Conservation (phyloP, 208 protist species). For the Porcisia deanei region DNA sequence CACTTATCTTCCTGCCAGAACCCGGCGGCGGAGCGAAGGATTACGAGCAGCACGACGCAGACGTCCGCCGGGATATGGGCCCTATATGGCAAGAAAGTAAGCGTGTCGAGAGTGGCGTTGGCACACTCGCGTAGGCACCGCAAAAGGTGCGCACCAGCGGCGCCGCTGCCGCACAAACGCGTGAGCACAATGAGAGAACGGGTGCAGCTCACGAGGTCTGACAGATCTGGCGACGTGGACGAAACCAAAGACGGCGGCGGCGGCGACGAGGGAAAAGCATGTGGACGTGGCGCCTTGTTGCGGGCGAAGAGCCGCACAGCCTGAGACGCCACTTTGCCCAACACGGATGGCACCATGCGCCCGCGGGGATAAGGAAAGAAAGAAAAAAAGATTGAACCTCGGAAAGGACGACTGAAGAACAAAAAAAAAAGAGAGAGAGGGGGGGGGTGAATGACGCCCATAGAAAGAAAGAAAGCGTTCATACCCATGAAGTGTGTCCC, state of each 20-base stretch:
- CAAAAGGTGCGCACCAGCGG: conserved; percentile 8
- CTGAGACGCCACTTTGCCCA: conserved; percentile 20
- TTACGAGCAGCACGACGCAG: conserved; percentile 32
- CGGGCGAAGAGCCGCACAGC: conserved; percentile 11
- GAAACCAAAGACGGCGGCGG: neutral
- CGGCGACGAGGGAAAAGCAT: neutral
- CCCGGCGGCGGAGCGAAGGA: conserved; percentile 24
- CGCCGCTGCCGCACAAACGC: neutral
- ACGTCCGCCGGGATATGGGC: conserved; percentile 34
- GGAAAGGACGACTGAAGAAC: neutral
- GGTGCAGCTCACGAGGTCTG: conserved; percentile 20
- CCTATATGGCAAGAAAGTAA: conserved; percentile 30
- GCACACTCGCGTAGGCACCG: conserved; percentile 13
- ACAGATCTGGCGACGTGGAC: conserved; percentile 4
- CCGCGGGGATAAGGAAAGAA: neutral
- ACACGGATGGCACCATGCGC: neutral
- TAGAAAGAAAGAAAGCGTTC: neutral
- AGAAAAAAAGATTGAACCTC: neutral
- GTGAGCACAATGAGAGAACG: conserved; percentile 23
- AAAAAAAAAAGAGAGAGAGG: neutral
- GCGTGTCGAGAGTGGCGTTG: conserved; percentile 10
- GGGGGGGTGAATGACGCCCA: neutral
- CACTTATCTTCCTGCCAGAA: conserved; percentile 33
- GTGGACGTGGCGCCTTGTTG: neutral
- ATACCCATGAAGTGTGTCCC: neutral